Evolutionary conservation across 106 monocot genomes (phyloP), one percentile per base, ranked within the genome.

Genomic region (Platanthera zijinensis): DNA sequence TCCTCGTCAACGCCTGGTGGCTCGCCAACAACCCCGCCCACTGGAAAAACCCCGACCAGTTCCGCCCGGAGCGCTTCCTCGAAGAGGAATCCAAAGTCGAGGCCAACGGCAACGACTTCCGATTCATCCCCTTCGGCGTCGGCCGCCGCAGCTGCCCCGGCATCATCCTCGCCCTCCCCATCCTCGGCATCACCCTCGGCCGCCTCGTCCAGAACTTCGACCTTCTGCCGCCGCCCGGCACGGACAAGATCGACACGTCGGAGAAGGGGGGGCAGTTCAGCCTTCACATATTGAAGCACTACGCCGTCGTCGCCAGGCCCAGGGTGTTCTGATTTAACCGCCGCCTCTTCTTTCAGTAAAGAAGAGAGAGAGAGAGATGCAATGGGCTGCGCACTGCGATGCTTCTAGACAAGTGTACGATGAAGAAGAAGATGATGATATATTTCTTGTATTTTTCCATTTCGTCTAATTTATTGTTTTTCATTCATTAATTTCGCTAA

Each of bases 261-360:
- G 94, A 94, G 86, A 89, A 90, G 72, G 88, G 90, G 15, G 94
- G 90, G 14, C 94, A 94, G 75, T 94, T 94, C 77, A 94, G 94
- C 52, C 81, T 89, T 47, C 94, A 89, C 62, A 87, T 91, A 52
- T 25, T 83, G 48, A 91, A 89, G 74, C 90, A 94, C 63, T 91
- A 90, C 74, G 85, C 85, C 76, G 86, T 94, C 46, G 94, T 94
- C n/a, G 84, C 88, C 76, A 85, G 80, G 75, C 90, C 90, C 50
- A 78, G 90, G 54, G 83, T 71, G 28, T 76, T 83, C 45, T 84
- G 67, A 75, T 48, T 5, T 48, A 39, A 39, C 12, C 39, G 39
- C 39, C 39, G 25, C 25, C 39, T 39, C 39, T 39, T 39, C 39
- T 39, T 39, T 3, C 39, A 39, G 39, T 39, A 3, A 39, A 39